Evolutionary conservation across 495 filamentous ascomycete genomes (phyloP), one percentile per base, ranked within the genome.

Genomic region (Lepraria neglecta): DNA sequence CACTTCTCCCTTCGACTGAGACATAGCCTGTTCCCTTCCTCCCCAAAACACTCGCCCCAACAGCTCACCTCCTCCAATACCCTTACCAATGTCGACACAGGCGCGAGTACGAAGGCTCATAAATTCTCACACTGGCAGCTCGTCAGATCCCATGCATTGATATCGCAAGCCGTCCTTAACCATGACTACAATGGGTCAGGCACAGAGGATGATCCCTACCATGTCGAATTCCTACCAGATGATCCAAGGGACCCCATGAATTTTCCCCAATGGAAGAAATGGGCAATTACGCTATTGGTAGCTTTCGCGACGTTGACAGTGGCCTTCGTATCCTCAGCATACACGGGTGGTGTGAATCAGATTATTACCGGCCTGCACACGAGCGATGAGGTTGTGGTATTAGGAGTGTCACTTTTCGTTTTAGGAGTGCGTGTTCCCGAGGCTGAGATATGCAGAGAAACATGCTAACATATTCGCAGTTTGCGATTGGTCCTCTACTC

Each of bases 281-380:
- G 89, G 89, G 68, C 68, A n/a, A 82, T 87, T 61, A 87, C 87
- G 1, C 63, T 82, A 50, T 47, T 85, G 15, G 81, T 85, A 52
- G 86, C 88, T 30, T 62, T 88, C 43, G 81, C 86, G 19, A 89
- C 87, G 0, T 76, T 92, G 53, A 84, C 85, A 24, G 87, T 92
- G 28, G 77, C 89, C 17, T 83, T 95, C 64, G 87, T 85, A 40
- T 90, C 87, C 10, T 89, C 88, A 1, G 88, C 88, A 12, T 92
- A 86, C 65, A 78, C 87, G 33, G 87, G 88, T 42, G 89, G 89
- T 66, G 72, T 88, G 14, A 68, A 70, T n/a, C 74, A 87, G 61
- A 82, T 90, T 53, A 74, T 82, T 62, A 33, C 24, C 15, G 73
- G 84, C 31, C 90, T 90, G 64, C 44, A 78, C n/a, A 76, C 86